These are phyloP conservation scores for Tetrahymena thermophila DNA, from an alignment of 73 alveolate species.

Conservation along the genomic window DNA sequence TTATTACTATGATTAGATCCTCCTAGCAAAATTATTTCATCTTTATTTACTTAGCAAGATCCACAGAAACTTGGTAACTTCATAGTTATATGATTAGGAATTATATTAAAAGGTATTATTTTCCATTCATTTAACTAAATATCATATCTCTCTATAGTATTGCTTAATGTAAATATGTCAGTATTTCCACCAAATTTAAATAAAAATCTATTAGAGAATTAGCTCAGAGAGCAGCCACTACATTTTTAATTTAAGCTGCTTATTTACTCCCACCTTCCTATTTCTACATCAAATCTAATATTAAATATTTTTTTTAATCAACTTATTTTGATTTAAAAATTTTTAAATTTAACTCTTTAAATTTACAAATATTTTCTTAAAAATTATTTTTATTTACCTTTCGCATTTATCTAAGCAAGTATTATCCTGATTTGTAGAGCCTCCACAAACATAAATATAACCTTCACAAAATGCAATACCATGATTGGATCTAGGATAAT, in stretches of 20 bases:
- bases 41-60: neutral
- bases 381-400: neutral
- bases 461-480: neutral
- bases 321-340: too few species aligned
- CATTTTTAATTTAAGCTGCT: neutral
- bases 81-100: neutral
- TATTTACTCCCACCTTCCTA: neutral
- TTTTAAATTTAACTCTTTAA: too few species aligned
- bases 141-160: neutral
- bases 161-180: neutral
- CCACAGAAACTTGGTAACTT: neutral
- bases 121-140: neutral
- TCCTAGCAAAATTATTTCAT: neutral
- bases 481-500: neutral
- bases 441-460: neutral
- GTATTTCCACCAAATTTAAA: neutral
- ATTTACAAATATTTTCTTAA: too few species aligned
- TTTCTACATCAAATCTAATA: neutral
- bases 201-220: neutral
- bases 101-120: neutral
- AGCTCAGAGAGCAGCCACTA: neutral
- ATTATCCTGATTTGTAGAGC: neutral
- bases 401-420: neutral
- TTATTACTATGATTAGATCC: neutral
- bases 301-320: neutral